Evolutionary conservation across 2,329 filamentous ascomycete genomes (phyloP), one percentile per base, ranked within the genome.

Genomic region (Beauveria caledonica): DNA sequence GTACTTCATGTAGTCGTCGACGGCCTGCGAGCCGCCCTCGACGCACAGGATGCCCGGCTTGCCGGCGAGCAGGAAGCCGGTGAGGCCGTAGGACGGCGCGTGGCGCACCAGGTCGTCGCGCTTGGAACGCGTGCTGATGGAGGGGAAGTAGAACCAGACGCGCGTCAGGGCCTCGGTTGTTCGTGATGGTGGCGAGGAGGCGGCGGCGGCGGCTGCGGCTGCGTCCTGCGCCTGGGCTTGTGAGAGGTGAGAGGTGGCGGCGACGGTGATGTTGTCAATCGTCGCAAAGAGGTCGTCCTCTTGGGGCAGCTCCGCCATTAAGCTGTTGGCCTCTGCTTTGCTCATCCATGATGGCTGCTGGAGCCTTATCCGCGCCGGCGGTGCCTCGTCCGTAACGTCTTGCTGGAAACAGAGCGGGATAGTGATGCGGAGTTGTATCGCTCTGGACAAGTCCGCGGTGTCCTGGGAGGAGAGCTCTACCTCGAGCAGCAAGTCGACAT

Each of bases 111-210:
- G 70, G 63, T 86, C 82, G 64, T 81, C 77, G 51, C 83, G 75
- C 65, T 86, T 86, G 50, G 77, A 76, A 3, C 83, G 78, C 0
- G 83, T 86, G 45, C 78, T 82, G 58, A 86, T 79, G 1, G 82
- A 85, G 0, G 83, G 83, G 63, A 86, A 85, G 69, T 86, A 86
- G 66, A 86, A 86, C 83, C 83, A 86, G 1, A 81, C 82, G 9
- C 83, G 73, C 3, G 82, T 76, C 1, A 80, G 65, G 0, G 75
- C 67, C 0, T 61, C 66, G 4, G 64, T 62, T 21, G 21, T n/a
- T 13, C 33, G 33, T 21, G 7, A 2, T 21, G 11, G 45, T 52
- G 1, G n/a, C 21, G 23, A 23, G 11, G 19, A 23, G n/a, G 3
- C 17, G 11, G 6, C 17, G 2, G 1, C 59, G 11, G 19, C 27